phyloP scores from a whole-genome alignment of 2,329 filamentous ascomycete genomes.

The Hortaea sp. region DNA sequence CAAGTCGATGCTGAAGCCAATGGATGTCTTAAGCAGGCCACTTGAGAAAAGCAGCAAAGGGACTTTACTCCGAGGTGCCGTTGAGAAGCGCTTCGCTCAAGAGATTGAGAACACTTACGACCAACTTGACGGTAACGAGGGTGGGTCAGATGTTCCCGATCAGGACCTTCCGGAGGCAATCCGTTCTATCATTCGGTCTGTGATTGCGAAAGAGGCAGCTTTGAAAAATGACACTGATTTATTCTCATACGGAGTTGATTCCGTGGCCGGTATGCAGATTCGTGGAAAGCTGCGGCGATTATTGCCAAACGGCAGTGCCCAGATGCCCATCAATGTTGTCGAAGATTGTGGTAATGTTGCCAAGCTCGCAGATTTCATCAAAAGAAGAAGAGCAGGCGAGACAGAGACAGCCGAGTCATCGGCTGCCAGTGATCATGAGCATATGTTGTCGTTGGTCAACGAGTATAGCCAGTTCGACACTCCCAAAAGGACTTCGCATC shows the following conservation, averaged over 20 bases:
- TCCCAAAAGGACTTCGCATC: conserved; percentile 5
- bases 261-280: conserved; percentile 47
- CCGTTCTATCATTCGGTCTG: conserved; percentile 13
- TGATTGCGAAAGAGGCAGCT: conserved; percentile 5
- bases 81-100: conserved; percentile 39
- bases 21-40: conserved; percentile 26
- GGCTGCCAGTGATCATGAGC: conserved; percentile 27
- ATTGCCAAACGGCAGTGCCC: conserved; percentile 23
- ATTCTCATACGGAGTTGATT: conserved; percentile 51
- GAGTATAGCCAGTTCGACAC: conserved; percentile 35
- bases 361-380: conserved; percentile 29
- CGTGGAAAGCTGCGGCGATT: conserved; percentile 29
- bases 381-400: conserved; percentile 30
- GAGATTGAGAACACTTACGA: conserved; percentile 41
- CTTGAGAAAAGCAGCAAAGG: conserved; percentile 56
- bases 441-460: conserved; percentile 39
- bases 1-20: conserved; percentile 40
- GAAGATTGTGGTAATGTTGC: conserved; percentile 50
- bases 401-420: conserved; percentile 10
- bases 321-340: conserved; percentile 47
- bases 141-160: conserved; percentile 19
- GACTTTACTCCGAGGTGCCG: conserved; percentile 43
- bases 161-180: conserved; percentile 26
- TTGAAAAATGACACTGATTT: conserved; percentile 38
- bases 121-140: conserved; percentile 10